phyloP scores from a whole-genome alignment of 2,329 filamentous ascomycete species.

The Rhynchosporium agropyri region DNA sequence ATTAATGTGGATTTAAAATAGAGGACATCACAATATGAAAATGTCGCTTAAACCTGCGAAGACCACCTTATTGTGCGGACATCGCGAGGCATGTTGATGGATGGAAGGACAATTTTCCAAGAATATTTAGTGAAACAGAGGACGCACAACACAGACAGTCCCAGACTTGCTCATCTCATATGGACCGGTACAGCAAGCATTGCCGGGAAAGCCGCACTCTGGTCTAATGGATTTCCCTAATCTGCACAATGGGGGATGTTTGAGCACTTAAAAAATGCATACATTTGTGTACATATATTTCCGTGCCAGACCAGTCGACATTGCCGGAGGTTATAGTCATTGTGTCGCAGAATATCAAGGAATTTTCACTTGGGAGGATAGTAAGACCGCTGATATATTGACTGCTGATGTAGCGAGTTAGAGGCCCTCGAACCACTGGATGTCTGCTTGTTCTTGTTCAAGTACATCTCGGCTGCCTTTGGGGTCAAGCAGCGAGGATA shows the following conservation, averaged over 20 bases:
- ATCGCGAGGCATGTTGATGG: slow-evolving; percentile 29
- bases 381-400: no score
- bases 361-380: no score
- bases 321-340: not conserved
- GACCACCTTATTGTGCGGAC: slow-evolving; percentile 32
- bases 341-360: no score
- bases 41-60: slow-evolving; percentile 32
- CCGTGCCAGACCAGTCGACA: slow-evolving; percentile 3
- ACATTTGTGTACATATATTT: not conserved
- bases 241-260: slow-evolving; percentile 23
- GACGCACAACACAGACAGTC: not conserved
- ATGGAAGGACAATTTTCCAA: not conserved
- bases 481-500: no score
- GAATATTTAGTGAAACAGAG: not conserved
- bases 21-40: no score
- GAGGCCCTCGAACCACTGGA: no score
- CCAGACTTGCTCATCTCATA: slow-evolving; percentile 14
- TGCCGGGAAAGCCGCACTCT: not conserved
- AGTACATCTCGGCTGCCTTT: no score
- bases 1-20: slow-evolving; percentile 9
- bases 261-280: slow-evolving; percentile 18
- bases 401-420: no score
- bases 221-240: slow-evolving; percentile 25
- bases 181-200: not conserved
- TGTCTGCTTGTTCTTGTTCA: no score